Base-by-base conservation (phyloP, 805 yeast genomes). In the Wickerhamomyces rabaulensis region DNA sequence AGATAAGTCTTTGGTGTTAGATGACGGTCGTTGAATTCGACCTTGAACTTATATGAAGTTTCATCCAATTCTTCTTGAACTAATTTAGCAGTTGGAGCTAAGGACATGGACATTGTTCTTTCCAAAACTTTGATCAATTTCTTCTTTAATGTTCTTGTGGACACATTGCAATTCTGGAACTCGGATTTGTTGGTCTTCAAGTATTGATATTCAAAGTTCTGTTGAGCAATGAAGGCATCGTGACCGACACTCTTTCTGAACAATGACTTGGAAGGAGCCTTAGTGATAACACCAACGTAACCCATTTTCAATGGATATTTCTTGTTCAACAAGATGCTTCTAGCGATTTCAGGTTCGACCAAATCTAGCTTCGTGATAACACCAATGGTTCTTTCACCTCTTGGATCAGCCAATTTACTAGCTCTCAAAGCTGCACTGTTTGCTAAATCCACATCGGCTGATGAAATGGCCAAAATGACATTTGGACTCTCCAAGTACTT, bases 371-470 rank as follows among this genome's bases (percentile, higher is more conserved):
- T 94, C 4, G 99, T 94, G 44, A 94, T 81, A 9, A 94, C 98
- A 44, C 99, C 99, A 51, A 94, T 85, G 0, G 99, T 94, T 63
- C 99, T 78, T 61, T 88, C 92, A 41, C 99, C 99, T 41, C 80
- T 74, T 16, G 99, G 99, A 64, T 94, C 99, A 0, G 94, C 91
- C 15, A 73, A 50, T 53, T 91, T 84, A 7, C 96, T 85, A 0
- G 99, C 97, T 47, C 95, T 73, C 48, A 94, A 75, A 0, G 99
- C 98, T 1, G 97, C 79, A 27, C 97, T 89, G 64, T 94, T 94
- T 0, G 99, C 99, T 57, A 94, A 71, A 70, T 94, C 99, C 2
- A 94, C 99, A 66, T 94, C 98, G 0, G 99, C 99, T 0, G 99
- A 89, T 10, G 96, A 88, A 22, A 95, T 94, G 0, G 99, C 99